Evolutionary conservation across 2,329 filamentous ascomycete genomes (phyloP).

Genomic region (Reticulascus tulasneorum): DNA sequence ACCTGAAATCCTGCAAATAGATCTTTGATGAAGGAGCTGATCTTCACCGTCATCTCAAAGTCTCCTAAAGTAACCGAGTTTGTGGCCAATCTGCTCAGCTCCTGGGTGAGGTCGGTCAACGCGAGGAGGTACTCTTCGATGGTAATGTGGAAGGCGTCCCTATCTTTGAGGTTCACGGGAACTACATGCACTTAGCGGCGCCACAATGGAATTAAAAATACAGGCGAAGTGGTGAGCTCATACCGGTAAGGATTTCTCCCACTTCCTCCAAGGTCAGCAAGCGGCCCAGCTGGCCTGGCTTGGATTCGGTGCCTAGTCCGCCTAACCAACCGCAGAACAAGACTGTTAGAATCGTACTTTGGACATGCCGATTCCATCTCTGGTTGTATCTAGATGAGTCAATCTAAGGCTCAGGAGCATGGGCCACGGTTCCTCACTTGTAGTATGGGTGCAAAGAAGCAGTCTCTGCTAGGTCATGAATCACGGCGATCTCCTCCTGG

Average conservation of each 20-base stretch:
- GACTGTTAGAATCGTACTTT: conserved; percentile 65
- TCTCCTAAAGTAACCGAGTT: conserved; percentile 93
- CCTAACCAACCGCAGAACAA: conserved; percentile 72
- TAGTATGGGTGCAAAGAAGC: conserved; percentile 92
- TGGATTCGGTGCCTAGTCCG: conserved; percentile 55
- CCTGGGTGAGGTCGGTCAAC: conserved; percentile 81
- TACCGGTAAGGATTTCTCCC: conserved; percentile 71
- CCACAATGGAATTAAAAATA: too few relatives aligned
- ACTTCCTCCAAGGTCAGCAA: conserved; percentile 88
- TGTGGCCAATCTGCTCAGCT: conserved; percentile 84
- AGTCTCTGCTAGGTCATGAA: conserved; percentile 65
- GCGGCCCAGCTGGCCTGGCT: conserved; percentile 52
- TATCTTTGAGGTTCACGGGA: conserved; percentile 84
- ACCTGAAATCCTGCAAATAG: conserved; percentile 95
- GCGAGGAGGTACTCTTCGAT: conserved; percentile 96
- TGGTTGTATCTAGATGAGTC: conserved; percentile 63
- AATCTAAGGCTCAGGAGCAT: not conserved
- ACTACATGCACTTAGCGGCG: too few relatives aligned
- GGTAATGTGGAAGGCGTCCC: conserved; percentile 88
- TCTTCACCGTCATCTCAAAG: conserved; percentile 78
- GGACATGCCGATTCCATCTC: conserved; percentile 79
- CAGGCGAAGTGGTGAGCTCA: conserved; percentile 15
- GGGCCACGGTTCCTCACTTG: conserved; percentile 54
- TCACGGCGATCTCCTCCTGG: conserved; percentile 64
- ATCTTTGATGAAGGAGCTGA: conserved; percentile 91